Percentiles rank a stretch among this genome's conserved stretches.
Evolutionary conservation across 305 asterid species (phyloP).

Genomic region (Stenogyne calaminthoides): DNA sequence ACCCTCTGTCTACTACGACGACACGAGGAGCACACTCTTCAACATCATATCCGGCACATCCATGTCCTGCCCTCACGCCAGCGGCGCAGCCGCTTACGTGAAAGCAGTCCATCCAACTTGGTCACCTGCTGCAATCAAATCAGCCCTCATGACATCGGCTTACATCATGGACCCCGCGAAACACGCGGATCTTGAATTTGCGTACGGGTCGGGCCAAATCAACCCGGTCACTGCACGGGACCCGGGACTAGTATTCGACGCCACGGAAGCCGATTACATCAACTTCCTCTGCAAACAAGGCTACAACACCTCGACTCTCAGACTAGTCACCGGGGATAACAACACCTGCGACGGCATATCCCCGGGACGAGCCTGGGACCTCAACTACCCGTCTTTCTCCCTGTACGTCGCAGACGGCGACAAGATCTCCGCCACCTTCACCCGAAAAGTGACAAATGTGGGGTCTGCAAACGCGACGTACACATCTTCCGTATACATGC

Average conservation of each 20-base stretch:
- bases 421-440: slow-evolving; percentile 40
- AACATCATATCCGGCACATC: slow-evolving; percentile 67
- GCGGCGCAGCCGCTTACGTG: slow-evolving; percentile 61
- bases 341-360: slow-evolving; percentile 38
- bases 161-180: slow-evolving; percentile 41
- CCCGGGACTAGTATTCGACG: slow-evolving; percentile 59
- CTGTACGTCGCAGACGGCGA: slow-evolving; percentile 48
- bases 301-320: slow-evolving; percentile 42
- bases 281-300: slow-evolving; percentile 64
- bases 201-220: slow-evolving; percentile 61
- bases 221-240: slow-evolving; percentile 50
- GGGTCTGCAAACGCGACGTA: too few relatives aligned
- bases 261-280: slow-evolving; percentile 48
- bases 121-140: slow-evolving; percentile 73
- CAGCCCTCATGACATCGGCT: slow-evolving; percentile 74
- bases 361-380: slow-evolving; percentile 53
- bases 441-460: slow-evolving; percentile 57
- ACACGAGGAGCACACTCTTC: slow-evolving; percentile 46
- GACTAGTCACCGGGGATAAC: slow-evolving; percentile 51
- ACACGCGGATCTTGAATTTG: slow-evolving; percentile 47
- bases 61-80: slow-evolving; percentile 66
- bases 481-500: slow-evolving; percentile 27
- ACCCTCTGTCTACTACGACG: slow-evolving; percentile 36
- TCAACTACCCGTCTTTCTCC: slow-evolving; percentile 63
- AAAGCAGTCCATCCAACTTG: slow-evolving; percentile 56